Conservation (phyloP, 2,329 filamentous ascomycete genomes). For the Orbilia javanica region DNA sequence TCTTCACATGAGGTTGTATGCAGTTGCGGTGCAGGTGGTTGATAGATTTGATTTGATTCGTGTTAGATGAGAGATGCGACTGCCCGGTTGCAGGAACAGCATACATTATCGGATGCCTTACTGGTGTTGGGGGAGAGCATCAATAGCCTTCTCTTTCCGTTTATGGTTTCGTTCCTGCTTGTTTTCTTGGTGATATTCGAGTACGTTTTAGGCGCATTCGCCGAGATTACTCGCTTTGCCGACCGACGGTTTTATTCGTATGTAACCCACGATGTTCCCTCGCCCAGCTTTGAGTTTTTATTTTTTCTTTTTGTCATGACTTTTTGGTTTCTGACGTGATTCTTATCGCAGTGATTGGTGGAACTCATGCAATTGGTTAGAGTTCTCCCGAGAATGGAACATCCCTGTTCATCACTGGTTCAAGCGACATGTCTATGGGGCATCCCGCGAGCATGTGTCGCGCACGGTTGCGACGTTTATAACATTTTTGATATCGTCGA, state of each 20-base stretch:
- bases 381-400: slow-evolving; percentile 97
- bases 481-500: slow-evolving; percentile 88
- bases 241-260: slow-evolving; percentile 92
- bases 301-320: background rate
- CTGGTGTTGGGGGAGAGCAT: slow-evolving; percentile 91
- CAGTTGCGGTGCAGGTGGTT: background rate
- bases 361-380: slow-evolving; percentile 89
- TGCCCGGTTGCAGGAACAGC: slow-evolving; percentile 68
- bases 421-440: slow-evolving; percentile 91
- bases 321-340: slow-evolving; percentile 53
- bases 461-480: slow-evolving; percentile 83
- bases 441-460: slow-evolving; percentile 81
- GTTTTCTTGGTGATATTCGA: slow-evolving; percentile 99
- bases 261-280: slow-evolving; percentile 64
- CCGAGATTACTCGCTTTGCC: slow-evolving; percentile 91
- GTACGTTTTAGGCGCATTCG: slow-evolving; percentile 92
- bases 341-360: slow-evolving; percentile 62
- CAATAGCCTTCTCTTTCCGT: slow-evolving; percentile 91
- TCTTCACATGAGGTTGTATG: slow-evolving; percentile 16
- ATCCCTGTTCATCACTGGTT: slow-evolving; percentile 97
- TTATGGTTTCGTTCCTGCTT: slow-evolving; percentile 83
- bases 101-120: slow-evolving; percentile 74
- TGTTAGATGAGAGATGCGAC: slow-evolving; percentile 64
- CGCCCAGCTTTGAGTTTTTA: background rate
- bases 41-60: slow-evolving; percentile 7